phyloP scores from a whole-genome alignment of 2,329 filamentous ascomycete species.

The Diplodia scrobiculata region DNA sequence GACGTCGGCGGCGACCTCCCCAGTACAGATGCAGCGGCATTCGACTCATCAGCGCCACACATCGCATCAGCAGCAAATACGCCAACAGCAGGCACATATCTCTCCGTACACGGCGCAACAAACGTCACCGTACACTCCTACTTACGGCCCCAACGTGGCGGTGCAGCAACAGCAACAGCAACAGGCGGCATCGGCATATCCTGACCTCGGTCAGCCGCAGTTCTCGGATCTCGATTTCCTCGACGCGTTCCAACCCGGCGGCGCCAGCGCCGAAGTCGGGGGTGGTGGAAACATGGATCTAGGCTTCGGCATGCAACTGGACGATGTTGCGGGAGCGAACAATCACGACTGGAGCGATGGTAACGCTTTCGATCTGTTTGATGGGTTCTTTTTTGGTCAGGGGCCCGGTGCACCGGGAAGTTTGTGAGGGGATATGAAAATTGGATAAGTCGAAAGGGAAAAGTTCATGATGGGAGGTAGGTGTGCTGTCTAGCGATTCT shows the following conservation, averaged over 20 bases:
- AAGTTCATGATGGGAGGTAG: not conserved
- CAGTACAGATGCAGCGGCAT: slow-evolving; percentile 11
- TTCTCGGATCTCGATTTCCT: slow-evolving; percentile 59
- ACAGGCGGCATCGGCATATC: slow-evolving; percentile 29
- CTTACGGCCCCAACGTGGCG: not conserved
- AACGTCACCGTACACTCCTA: slow-evolving; percentile 31
- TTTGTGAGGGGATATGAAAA: not conserved
- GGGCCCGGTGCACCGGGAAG: slow-evolving; percentile 33
- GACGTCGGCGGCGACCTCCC: not conserved
- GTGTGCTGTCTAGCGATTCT: not conserved
- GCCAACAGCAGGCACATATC: slow-evolving; percentile 34
- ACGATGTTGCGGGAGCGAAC: slow-evolving; percentile 38
- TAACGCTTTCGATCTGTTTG: slow-evolving; percentile 58
- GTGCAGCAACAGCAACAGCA: slow-evolving; percentile 23
- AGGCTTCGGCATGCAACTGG: slow-evolving; percentile 54
- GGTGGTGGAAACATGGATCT: slow-evolving; percentile 59
- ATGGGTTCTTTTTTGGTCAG: slow-evolving; percentile 71
- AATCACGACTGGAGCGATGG: slow-evolving; percentile 61
- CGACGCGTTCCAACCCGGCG: slow-evolving; percentile 50
- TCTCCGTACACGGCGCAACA: slow-evolving; percentile 36
- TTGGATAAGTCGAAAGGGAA: not conserved
- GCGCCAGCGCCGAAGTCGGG: slow-evolving; percentile 13
- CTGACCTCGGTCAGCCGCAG: slow-evolving; percentile 39
- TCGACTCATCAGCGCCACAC: slow-evolving; percentile 28
- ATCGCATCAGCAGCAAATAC: slow-evolving; percentile 26